phyloP scores from a whole-genome alignment of 768 basidiomycete genomes.

The Boletus eberwhitei region DNA sequence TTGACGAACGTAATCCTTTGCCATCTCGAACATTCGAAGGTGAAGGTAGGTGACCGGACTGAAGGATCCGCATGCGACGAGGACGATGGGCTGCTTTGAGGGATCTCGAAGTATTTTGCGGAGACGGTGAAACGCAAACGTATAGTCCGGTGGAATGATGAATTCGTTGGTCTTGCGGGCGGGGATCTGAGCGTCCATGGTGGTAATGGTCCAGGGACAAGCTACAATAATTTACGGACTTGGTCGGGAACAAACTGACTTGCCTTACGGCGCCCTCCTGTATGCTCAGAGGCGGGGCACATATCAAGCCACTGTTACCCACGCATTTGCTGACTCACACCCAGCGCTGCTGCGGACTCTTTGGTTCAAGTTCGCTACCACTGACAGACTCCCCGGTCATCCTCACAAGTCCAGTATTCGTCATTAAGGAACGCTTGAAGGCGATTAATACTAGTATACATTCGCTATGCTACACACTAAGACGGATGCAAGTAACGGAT shows the following conservation, averaged over 20 bases:
- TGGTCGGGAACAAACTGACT: constrained; percentile 3
- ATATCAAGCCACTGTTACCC: constrained; percentile 23
- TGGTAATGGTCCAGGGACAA: constrained; percentile 12
- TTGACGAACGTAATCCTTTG: constrained; percentile 90
- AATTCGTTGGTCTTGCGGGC: constrained; percentile 36
- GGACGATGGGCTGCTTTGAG: constrained; percentile 79
- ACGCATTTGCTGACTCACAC: constrained; percentile 11
- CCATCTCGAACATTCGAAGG: constrained; percentile 99
- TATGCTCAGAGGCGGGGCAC: not conserved
- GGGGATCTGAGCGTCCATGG: constrained; percentile 25
- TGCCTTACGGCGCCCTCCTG: not conserved
- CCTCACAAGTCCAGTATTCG: not conserved
- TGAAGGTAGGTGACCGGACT: constrained; percentile 98
- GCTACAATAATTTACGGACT: constrained; percentile 5
- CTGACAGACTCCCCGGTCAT: too few relatives aligned
- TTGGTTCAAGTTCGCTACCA: too few relatives aligned
- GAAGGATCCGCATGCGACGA: constrained; percentile 97
- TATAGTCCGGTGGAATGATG: constrained; percentile 62
- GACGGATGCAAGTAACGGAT: constrained; percentile 8
- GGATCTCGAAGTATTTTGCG: constrained; percentile 53
- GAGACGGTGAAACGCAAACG: constrained; percentile 67
- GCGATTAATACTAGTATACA: constrained; percentile 17
- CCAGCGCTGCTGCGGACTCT: too few relatives aligned
- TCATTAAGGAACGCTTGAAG: constrained; percentile 1
- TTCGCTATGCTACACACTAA: constrained; percentile 23